phyloP scores from a whole-genome alignment of 169 alveolate genomes.

The Eimeria acervulina region DNA sequence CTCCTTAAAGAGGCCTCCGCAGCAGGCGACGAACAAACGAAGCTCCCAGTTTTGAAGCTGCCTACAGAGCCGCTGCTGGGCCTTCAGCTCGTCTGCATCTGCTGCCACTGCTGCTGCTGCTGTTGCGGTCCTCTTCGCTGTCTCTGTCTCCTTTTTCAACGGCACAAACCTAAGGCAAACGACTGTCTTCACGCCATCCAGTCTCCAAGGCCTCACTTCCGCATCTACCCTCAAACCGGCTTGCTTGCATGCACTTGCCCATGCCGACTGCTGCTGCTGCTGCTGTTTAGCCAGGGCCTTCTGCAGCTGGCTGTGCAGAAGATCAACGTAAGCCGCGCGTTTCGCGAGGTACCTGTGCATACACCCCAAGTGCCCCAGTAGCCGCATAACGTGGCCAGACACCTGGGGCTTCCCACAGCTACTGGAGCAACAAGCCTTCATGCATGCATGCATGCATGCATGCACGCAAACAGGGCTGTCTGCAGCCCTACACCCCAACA shows the following conservation, averaged over 20 bases:
- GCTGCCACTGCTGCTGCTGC: neutral
- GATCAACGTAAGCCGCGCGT: constrained; percentile 73
- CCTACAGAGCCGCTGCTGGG: constrained; percentile 3
- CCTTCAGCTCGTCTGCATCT: neutral
- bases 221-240: constrained; percentile 57
- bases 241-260: constrained; percentile 32
- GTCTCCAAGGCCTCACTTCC: constrained; percentile 68
- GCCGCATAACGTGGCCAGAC: neutral
- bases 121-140: neutral
- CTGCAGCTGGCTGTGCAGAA: constrained; percentile 50
- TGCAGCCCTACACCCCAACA: neutral
- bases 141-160: neutral
- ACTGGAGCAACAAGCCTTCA: neutral
- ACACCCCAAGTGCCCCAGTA: neutral
- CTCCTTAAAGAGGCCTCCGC: constrained; percentile 20
- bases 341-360: constrained; percentile 60
- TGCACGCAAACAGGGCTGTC: neutral
- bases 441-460: neutral
- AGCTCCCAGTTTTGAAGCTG: constrained; percentile 73
- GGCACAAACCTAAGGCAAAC: constrained; percentile 51
- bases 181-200: constrained; percentile 47
- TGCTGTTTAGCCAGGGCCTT: constrained; percentile 42
- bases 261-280: constrained; percentile 42
- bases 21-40: constrained; percentile 40
- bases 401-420: no score